A percentile compares a stretch with the other conserved stretches of the same genome.
These are phyloP conservation scores for Chrysanthemum lavandulifolium DNA, from an alignment of 129 eudicot genomes.

Conservation along the genomic window DNA sequence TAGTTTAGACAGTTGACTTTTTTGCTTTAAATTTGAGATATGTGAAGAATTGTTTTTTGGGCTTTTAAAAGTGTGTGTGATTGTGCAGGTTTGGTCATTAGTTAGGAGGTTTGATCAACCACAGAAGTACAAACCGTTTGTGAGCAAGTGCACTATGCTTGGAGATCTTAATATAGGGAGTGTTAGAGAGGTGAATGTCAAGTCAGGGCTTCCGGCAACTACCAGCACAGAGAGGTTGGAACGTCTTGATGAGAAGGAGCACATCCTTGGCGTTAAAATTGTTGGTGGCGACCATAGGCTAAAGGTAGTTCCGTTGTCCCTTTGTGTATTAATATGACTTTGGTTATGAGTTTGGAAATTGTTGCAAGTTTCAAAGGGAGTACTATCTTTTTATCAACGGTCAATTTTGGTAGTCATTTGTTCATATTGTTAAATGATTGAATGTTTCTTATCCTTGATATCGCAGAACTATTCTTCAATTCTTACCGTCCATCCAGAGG, in stretches of 20 bases:
- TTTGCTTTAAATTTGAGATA: neutral
- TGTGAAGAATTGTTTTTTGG: neutral
- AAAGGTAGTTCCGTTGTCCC: slow-evolving; percentile 35
- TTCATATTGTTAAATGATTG: neutral
- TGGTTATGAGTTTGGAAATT: neutral
- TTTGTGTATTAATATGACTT: neutral
- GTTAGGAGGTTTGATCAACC: slow-evolving; percentile 86
- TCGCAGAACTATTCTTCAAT: slow-evolving; percentile 69
- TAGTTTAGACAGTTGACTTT: neutral
- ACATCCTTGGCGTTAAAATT: slow-evolving; percentile 64
- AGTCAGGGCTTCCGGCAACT: slow-evolving; percentile 81
- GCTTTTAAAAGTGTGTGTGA: neutral
- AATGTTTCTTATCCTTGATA: neutral
- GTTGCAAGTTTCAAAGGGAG: neutral
- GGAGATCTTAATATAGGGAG: slow-evolving; percentile 73
- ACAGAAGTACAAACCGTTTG: slow-evolving; percentile 78
- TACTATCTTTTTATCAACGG: neutral
- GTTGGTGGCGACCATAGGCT: slow-evolving; percentile 85
- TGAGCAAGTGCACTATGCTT: slow-evolving; percentile 55
- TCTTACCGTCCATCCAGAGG: slow-evolving; percentile 59
- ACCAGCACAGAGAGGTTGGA: slow-evolving; percentile 77
- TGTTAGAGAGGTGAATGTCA: slow-evolving; percentile 77
- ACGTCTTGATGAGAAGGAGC: slow-evolving; percentile 65
- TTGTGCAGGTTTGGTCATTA: slow-evolving; percentile 68
- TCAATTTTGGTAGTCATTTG: no score